phyloP scores from a whole-genome alignment of 179 eudicot genomes.

The Carnegiea gigantea region DNA sequence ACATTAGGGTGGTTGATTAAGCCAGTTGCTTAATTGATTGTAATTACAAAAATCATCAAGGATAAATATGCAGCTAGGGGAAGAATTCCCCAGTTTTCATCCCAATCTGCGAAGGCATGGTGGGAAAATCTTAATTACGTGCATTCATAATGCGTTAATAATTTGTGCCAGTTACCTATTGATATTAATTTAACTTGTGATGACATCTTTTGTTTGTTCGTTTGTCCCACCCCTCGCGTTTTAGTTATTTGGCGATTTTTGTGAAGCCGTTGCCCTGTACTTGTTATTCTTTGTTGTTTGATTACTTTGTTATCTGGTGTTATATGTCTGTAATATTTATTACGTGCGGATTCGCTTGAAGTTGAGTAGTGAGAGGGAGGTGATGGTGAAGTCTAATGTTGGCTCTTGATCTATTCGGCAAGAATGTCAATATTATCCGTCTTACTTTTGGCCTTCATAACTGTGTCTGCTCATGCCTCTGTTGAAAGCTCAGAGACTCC shows the following conservation, averaged over 20 bases:
- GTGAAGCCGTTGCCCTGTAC: no score
- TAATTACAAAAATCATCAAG: background rate
- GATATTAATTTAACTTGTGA: background rate
- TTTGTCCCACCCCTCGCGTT: background rate
- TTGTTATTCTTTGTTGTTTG: background rate
- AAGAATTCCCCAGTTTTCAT: background rate
- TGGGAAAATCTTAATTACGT: background rate
- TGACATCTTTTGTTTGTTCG: background rate
- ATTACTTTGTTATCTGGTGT: background rate
- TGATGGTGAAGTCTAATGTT: conserved; percentile 6
- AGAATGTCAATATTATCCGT: background rate
- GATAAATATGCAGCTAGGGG: background rate
- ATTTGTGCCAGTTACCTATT: background rate
- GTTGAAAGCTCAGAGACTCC: background rate
- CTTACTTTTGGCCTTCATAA: background rate
- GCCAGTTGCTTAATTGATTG: background rate
- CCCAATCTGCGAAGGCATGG: background rate
- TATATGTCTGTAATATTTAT: background rate
- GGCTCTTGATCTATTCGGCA: background rate
- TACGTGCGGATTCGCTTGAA: background rate
- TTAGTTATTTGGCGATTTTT: background rate
- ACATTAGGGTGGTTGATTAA: conserved; percentile 1
- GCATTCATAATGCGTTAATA: background rate
- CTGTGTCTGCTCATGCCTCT: conserved; percentile 13
- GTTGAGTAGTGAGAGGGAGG: background rate